Conservation (phyloP, 2,329 filamentous ascomycete genomes). For the Graphiopsis chlorocephala region DNA sequence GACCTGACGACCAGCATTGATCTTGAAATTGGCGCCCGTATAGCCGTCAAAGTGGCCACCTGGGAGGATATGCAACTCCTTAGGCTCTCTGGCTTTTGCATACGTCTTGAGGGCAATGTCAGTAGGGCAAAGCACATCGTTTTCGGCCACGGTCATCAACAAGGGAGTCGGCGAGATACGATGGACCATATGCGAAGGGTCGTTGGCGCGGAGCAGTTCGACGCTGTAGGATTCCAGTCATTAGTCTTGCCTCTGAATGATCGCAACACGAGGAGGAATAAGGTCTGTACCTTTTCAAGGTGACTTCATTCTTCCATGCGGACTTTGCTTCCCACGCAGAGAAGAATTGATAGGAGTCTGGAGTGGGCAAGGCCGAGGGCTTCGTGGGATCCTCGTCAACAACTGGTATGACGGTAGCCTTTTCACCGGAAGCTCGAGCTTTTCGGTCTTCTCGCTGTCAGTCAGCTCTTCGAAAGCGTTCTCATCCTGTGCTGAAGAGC, state of each 20-base stretch:
- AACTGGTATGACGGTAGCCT: constrained; percentile 32
- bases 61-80: constrained; percentile 37
- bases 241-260: neutral
- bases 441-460: constrained; percentile 28
- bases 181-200: constrained; percentile 16
- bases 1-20: constrained; percentile 33
- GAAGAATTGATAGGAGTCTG: constrained; percentile 39
- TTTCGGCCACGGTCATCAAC: constrained; percentile 36
- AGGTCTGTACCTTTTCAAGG: constrained; percentile 30
- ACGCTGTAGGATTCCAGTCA: neutral
- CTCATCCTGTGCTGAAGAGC: neutral
- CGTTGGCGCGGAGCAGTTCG: constrained; percentile 6
- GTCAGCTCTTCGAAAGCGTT: neutral
- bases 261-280: neutral
- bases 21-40: constrained; percentile 28
- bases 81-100: constrained; percentile 39
- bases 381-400: constrained; percentile 33
- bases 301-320: constrained; percentile 41
- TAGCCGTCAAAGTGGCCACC: constrained; percentile 44
- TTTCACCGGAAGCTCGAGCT: constrained; percentile 34
- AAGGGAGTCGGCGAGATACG: constrained; percentile 40
- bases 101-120: constrained; percentile 39
- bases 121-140: constrained; percentile 36
- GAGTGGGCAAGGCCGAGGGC: constrained; percentile 34
- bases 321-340: constrained; percentile 33